Percentiles rank a stretch among this genome's conserved stretches.
These are phyloP conservation scores for Lecanosticta acicola DNA, from an alignment of 2,329 filamentous ascomycete genomes.

Conservation along the genomic window DNA sequence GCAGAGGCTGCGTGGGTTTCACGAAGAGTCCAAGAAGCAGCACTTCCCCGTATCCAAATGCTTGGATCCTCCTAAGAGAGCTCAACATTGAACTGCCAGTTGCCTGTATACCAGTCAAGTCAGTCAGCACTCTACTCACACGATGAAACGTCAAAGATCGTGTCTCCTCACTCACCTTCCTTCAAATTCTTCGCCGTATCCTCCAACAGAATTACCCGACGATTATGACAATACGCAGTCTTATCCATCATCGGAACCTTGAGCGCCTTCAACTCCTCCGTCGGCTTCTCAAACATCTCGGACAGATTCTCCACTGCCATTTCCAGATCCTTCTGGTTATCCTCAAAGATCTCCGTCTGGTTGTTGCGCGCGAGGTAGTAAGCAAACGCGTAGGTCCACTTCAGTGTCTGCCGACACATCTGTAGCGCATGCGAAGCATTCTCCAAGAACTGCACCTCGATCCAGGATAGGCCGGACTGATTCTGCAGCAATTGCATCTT, in stretches of 20 bases:
- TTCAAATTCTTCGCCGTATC: conserved; percentile 91
- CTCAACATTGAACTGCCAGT: conserved; percentile 34
- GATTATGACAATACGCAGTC: conserved; percentile 92
- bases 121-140: conserved; percentile 5
- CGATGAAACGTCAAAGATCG: background rate
- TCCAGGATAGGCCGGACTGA: conserved; percentile 95
- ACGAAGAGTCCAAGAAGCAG: too few relatives aligned
- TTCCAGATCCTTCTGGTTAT: conserved; percentile 96
- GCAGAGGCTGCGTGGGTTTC: too few relatives aligned
- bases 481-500: conserved; percentile 98
- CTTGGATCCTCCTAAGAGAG: too few relatives aligned
- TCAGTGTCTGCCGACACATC: conserved; percentile 94
- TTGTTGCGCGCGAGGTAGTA: conserved; percentile 97
- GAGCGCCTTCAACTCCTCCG: conserved; percentile 73
- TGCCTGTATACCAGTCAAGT: conserved; percentile 20
- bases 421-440: conserved; percentile 89
- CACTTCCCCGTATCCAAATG: too few relatives aligned
- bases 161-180: conserved; percentile 73
- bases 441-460: conserved; percentile 95
- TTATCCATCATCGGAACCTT: conserved; percentile 99
- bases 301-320: conserved; percentile 94
- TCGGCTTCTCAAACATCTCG: conserved; percentile 99
- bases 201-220: conserved; percentile 80
- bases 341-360: conserved; percentile 92
- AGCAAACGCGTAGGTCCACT: conserved; percentile 99